phyloP scores from a whole-genome alignment of 83 land plant species.

The Diphasiastrum complanatum region DNA sequence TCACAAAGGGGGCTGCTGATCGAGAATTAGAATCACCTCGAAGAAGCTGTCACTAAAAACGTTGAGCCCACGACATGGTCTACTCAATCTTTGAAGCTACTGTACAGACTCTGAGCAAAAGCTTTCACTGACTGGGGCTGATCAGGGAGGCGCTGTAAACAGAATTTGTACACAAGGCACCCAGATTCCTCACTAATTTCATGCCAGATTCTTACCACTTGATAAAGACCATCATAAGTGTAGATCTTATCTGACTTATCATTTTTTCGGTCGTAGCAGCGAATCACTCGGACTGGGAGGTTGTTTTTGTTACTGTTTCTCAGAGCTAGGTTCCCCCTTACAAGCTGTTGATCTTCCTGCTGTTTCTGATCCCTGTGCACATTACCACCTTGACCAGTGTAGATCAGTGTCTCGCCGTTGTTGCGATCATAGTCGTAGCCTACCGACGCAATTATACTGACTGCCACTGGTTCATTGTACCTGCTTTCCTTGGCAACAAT shows the following conservation, averaged over 20 bases:
- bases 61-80: no score
- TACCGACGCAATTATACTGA: conserved; percentile 14
- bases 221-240: neutral
- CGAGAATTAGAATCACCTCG: no score
- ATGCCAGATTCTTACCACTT: neutral
- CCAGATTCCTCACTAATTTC: neutral
- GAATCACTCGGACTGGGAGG: neutral
- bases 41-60: no score
- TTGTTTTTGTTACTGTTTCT: neutral
- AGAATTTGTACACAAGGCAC: no score
- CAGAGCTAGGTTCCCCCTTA: conserved; percentile 17
- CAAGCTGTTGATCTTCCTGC: conserved; percentile 14
- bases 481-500: conserved; percentile 3
- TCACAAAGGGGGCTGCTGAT: no score
- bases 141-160: neutral
- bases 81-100: no score
- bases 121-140: no score
- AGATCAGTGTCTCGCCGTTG: conserved; percentile 7
- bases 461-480: conserved; percentile 4
- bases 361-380: neutral
- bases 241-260: conserved; percentile 11
- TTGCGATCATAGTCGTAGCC: conserved; percentile 9
- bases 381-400: conserved; percentile 21
- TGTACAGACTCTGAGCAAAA: no score
- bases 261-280: neutral